These are phyloP conservation scores for Filosporella fistucella DNA, from an alignment of 495 filamentous ascomycete species.

Conservation along the genomic window DNA sequence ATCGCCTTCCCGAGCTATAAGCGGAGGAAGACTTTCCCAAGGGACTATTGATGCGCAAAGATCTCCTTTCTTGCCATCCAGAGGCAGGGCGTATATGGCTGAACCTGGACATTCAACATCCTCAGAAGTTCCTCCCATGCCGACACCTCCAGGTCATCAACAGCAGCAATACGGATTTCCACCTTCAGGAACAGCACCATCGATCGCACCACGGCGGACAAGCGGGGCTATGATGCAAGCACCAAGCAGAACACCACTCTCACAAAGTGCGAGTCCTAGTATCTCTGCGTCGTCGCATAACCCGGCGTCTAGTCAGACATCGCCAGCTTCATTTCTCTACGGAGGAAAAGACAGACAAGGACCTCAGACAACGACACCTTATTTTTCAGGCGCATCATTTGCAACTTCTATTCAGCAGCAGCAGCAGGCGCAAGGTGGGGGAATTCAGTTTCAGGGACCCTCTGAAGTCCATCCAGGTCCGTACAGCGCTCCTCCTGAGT, in stretches of 20 bases:
- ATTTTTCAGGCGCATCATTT: conserved; percentile 26
- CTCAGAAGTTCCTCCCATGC: conserved; percentile 26
- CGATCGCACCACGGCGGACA: conserved; percentile 34
- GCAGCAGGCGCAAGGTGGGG: conserved; percentile 22
- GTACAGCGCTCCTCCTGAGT: conserved; percentile 23
- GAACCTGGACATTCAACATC: conserved; percentile 20
- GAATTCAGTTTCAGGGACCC: conserved; percentile 20
- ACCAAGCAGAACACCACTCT: conserved; percentile 30
- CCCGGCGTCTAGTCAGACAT: conserved; percentile 39
- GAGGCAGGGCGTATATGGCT: conserved; percentile 14
- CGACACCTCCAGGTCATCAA: conserved; percentile 26
- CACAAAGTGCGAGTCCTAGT: conserved; percentile 52
- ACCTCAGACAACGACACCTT: conserved; percentile 18
- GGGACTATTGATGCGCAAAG: conserved; percentile 40
- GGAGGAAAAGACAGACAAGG: conserved; percentile 21
- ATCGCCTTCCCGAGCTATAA: conserved; percentile 49
- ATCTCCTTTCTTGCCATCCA: conserved; percentile 22
- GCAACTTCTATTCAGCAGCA: conserved; percentile 23
- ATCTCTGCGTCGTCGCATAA: conserved; percentile 47
- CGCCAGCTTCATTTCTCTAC: conserved; percentile 30
- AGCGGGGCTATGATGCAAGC: conserved; percentile 36
- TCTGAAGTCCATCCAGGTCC: conserved; percentile 25
- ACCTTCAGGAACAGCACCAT: conserved; percentile 35
- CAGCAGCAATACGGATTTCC: conserved; percentile 28
- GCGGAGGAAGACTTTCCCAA: conserved; percentile 38